Evolutionary conservation across 805 yeast genomes (phyloP), one percentile per base, ranked within the genome.

Genomic region (Sporopachydermia quercuum): DNA sequence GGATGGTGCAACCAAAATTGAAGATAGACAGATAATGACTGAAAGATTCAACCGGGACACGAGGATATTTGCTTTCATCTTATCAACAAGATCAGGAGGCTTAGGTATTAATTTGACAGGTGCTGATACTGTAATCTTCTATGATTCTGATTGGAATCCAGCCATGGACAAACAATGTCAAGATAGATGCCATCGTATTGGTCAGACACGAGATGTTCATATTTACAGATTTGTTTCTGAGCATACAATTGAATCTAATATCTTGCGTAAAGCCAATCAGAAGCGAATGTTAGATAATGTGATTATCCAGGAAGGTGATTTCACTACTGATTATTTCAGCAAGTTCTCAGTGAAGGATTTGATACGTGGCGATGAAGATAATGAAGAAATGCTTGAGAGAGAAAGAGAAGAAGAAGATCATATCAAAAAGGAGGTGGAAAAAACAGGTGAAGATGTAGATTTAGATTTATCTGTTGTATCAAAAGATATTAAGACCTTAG

Each of bases 121-220:
- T 54, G 99, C 99, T 0, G 99, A 91, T 53, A 91, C 98, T 0
- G 99, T 91, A 36, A 85, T 91, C 4, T 93, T 91, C 61, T 91
- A 93, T 57, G 99, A 91, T 59, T 85, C 96, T 2, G 98, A 89
- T 60, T 89, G 98, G 98, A 91, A 91, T 55, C 99, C 99, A 2
- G 94, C 97, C 1, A 91, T 91, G 96, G 99, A 91, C 57, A 85
- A 86, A 54, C 99, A 91, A 60, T 91, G 98, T 62, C 98, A 91
- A 60, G 99, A 91, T 61, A 77, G 99, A 58, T 91, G 97, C 61
- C 99, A 91, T 57, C 79, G 99, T 66, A 91, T 91, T 56, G 99
- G 99, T 4, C 99, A 91, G 58, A 85, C 94, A 14, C 70, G 98
- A 52, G 98, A 91, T 55, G 99, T 91, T 27, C 98, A 91, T 57